Percentiles rank a stretch among this genome's conserved stretches.
These are phyloP conservation scores for Pulveroboletus ravenelii DNA, from an alignment of 768 basidiomycete species.

Conservation along the genomic window DNA sequence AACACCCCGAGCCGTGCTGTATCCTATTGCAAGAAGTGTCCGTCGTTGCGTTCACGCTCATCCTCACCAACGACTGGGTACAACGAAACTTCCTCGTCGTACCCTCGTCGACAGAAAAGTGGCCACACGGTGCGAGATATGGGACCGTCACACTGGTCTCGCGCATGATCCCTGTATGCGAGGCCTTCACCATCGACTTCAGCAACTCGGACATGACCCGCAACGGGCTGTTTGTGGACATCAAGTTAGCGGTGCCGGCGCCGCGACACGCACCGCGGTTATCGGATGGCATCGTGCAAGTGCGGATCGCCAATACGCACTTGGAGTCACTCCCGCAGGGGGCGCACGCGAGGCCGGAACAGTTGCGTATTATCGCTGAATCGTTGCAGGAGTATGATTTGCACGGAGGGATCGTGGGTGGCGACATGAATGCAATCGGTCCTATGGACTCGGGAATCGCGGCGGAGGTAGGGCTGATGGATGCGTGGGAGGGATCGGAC, in stretches of 20 bases:
- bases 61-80: slow-evolving; percentile 62
- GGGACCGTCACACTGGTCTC: slow-evolving; percentile 73
- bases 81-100: slow-evolving; percentile 53
- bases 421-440: slow-evolving; percentile 70
- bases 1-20: slow-evolving; percentile 52
- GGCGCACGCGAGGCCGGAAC: slow-evolving; percentile 40
- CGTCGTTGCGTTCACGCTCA: slow-evolving; percentile 36
- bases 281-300: slow-evolving; percentile 37
- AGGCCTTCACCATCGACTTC: slow-evolving; percentile 50
- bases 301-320: slow-evolving; percentile 70
- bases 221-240: slow-evolving; percentile 54
- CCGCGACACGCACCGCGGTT: slow-evolving; percentile 28
- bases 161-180: slow-evolving; percentile 46
- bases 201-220: slow-evolving; percentile 47
- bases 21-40: slow-evolving; percentile 71
- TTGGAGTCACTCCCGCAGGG: slow-evolving; percentile 59
- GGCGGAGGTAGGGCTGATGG: slow-evolving; percentile 44
- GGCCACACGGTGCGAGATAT: slow-evolving; percentile 47
- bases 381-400: slow-evolving; percentile 44
- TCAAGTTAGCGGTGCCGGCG: slow-evolving; percentile 40
- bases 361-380: slow-evolving; percentile 49
- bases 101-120: slow-evolving; percentile 50
- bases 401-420: slow-evolving; percentile 58
- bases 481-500: slow-evolving; percentile 53
- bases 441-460: slow-evolving; percentile 41